These are phyloP conservation scores for Puccinia hordei DNA, from an alignment of 1,284 basidiomycete genomes.

Conservation along the genomic window DNA sequence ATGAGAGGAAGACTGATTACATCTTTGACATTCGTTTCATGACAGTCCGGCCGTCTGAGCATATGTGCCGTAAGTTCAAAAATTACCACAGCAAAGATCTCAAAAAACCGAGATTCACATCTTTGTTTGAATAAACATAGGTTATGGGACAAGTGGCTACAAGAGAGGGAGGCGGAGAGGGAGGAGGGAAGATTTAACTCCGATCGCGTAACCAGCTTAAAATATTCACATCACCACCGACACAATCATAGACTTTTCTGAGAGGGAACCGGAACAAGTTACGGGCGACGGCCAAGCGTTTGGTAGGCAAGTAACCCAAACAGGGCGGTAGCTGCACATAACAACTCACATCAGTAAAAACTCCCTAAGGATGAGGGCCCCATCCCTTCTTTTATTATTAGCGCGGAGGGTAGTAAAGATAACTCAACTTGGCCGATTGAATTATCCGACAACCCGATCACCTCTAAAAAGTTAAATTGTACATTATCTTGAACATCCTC, in stretches of 20 bases:
- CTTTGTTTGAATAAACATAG: no score
- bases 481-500: not conserved
- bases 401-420: not conserved
- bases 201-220: slow-evolving; percentile 26
- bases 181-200: not conserved
- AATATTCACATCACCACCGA: slow-evolving; percentile 12
- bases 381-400: not conserved
- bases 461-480: slow-evolving; percentile 7
- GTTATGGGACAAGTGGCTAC: no score
- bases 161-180: not conserved
- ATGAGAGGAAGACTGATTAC: no score
- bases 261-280: slow-evolving; percentile 42
- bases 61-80: no score
- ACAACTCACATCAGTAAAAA: not conserved
- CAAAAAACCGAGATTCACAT: no score
- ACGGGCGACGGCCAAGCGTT: slow-evolving; percentile 10
- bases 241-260: slow-evolving; percentile 45
- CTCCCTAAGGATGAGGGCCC: not conserved
- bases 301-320: slow-evolving; percentile 13
- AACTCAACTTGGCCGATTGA: slow-evolving; percentile 28
- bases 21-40: no score
- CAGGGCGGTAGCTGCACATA: slow-evolving; percentile 16
- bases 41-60: no score
- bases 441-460: slow-evolving; percentile 23
- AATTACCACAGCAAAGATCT: not conserved